Conservation (phyloP, 2,329 filamentous ascomycete species). For the Xylariaceae sp. region DNA sequence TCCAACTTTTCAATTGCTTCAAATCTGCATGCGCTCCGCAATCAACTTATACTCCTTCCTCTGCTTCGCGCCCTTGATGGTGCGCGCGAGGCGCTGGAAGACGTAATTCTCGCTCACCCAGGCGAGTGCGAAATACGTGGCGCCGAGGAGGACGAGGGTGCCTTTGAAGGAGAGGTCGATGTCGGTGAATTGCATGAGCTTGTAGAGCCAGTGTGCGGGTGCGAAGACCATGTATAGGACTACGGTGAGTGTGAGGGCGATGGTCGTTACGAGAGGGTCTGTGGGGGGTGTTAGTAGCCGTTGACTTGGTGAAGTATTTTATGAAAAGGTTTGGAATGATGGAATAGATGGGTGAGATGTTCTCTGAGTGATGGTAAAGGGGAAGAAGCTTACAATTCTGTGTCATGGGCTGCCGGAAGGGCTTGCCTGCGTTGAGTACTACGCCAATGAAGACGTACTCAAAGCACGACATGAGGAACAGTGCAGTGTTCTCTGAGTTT, state of each 20-base stretch:
- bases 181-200: conserved; percentile 79
- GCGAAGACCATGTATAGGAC: conserved; percentile 75
- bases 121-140: conserved; percentile 61
- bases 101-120: conserved; percentile 68
- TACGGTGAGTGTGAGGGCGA: conserved; percentile 61
- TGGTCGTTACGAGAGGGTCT: conserved; percentile 81
- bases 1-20: neutral
- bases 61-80: conserved; percentile 63
- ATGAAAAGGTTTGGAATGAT: neutral
- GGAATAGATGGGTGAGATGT: neutral
- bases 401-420: conserved; percentile 75
- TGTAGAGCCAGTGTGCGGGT: conserved; percentile 62
- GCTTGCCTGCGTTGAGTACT: conserved; percentile 83
- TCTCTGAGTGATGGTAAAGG: too few relatives aligned
- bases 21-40: conserved; percentile 56
- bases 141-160: conserved; percentile 65
- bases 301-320: neutral
- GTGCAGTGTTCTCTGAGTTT: conserved; percentile 87
- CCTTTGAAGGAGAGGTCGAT: conserved; percentile 68
- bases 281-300: conserved; percentile 23
- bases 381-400: conserved; percentile 62
- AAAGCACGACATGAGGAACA: conserved; percentile 88
- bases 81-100: conserved; percentile 63
- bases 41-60: conserved; percentile 86
- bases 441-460: conserved; percentile 91